Conservation (phyloP, 2,329 filamentous ascomycete species). For the Sarocladium brachiariae region DNA sequence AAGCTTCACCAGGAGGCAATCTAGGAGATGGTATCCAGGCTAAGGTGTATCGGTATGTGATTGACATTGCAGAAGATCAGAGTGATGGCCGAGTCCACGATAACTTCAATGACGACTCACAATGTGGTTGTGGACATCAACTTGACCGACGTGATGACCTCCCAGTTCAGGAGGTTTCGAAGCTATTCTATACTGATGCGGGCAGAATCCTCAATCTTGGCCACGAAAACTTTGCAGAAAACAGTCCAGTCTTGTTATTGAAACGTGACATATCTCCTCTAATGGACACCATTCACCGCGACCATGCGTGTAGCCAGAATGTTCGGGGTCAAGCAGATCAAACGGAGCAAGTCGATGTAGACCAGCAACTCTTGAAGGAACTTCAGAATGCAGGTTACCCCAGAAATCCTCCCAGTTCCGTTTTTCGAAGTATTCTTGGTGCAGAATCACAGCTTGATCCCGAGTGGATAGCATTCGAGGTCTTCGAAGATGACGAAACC, state of each 20-base stretch:
- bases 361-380: constrained; percentile 34
- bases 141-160: constrained; percentile 41
- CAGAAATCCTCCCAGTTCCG: neutral
- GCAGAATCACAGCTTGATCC: constrained; percentile 58
- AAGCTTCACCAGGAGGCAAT: constrained; percentile 34
- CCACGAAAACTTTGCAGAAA: constrained; percentile 40
- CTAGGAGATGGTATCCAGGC: neutral
- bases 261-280: constrained; percentile 20
- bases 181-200: constrained; percentile 89
- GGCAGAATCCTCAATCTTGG: constrained; percentile 81
- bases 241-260: constrained; percentile 27
- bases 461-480: constrained; percentile 88
- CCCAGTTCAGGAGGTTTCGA: constrained; percentile 60
- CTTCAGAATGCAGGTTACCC: constrained; percentile 7
- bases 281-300: neutral
- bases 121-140: neutral
- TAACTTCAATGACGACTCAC: constrained; percentile 16
- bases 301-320: neutral
- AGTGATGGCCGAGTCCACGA: constrained; percentile 50
- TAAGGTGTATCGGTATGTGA: constrained; percentile 62
- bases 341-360: constrained; percentile 36
- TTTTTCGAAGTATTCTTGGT: neutral
- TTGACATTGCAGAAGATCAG: constrained; percentile 77
- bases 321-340: constrained; percentile 8
- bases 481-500: constrained; percentile 60